Base-by-base conservation (phyloP, 2,329 filamentous ascomycete species). In the Graphilbum ipis-grandicollis region DNA sequence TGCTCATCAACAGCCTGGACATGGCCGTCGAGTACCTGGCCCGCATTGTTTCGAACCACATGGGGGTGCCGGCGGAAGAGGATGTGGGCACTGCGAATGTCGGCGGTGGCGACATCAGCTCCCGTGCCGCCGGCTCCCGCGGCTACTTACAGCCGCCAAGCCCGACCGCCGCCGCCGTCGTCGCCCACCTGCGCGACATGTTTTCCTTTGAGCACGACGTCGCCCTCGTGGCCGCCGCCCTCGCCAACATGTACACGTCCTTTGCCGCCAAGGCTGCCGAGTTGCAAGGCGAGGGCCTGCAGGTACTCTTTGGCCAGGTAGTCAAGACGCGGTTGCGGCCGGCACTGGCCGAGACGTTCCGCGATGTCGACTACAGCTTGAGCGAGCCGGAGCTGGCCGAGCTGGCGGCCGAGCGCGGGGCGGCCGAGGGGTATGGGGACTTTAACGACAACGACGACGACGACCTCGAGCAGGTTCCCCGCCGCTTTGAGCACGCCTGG, bases 1-100 rank as follows among this genome's bases (percentile, higher is more conserved):
- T 96, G 18, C 68, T 94, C 33, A 84, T 94, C 56, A 98, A 98
- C 65, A 94, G 88, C 52, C 73, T 98, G 19, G 88, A 98, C 52
- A 72, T 93, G 41, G 79, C 85, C 9, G 83, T 83, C 43, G 84
- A 94, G 51, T 98, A 98, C 56, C 71, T 94, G 35, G 71, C 74
- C 14, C 79, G 88, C 38, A 94, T 98, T 46, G 77, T 96, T 32
- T 67, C 69, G 23, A 68, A 74, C 25, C 74, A 79, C 34, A 62
- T 86, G 19, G 59, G 60, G 25, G 54, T 56, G 14, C 48, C 60
- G 1, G 52, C 57, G 6, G 57, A 59, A 2, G 48, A 57, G 33
- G 44, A 47, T 3, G 45, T 43, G 15, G 51, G 59, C 22, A 50
- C 49, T 8, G 44, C 30, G 12, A 33, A 15, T 12, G 31, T 19